A percentile compares a stretch with the other conserved stretches of the same genome.
Conservation (phyloP, 192 early-diverging fungal species). For the Backusella morwellensis region DNA sequence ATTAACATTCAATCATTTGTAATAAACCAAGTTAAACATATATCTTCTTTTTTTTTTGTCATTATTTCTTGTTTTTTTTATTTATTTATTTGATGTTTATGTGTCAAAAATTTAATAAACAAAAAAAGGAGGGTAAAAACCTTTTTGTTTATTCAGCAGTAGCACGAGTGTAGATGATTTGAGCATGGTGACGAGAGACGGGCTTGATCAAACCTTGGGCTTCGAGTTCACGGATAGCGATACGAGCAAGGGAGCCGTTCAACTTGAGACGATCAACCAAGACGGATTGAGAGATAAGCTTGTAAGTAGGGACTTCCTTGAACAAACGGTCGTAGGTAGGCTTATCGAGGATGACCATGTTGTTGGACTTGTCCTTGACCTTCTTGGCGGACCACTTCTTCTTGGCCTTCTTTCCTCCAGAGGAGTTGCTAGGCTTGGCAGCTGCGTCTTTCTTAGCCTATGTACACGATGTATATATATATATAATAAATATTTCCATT, state of each 20-base stretch:
- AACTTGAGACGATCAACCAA: conserved; percentile 98
- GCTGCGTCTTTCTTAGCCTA: conserved; percentile 63
- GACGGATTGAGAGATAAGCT: conserved; percentile 97
- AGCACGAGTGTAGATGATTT: conserved; percentile 75
- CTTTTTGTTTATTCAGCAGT: conserved; percentile 2
- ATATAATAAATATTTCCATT: background rate
- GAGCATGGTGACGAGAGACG: conserved; percentile 87
- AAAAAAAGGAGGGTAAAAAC: background rate
- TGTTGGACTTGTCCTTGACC: conserved; percentile 99
- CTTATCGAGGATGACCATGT: conserved; percentile 97
- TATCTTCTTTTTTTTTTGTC: background rate
- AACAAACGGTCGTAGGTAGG: conserved; percentile 96
- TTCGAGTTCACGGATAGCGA: conserved; percentile 92
- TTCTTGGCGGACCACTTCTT: conserved; percentile 99
- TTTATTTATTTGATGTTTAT: background rate
- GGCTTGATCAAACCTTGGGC: conserved; percentile 90
- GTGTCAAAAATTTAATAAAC: background rate
- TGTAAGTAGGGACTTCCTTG: conserved; percentile 99
- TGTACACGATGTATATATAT: background rate
- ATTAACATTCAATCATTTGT: background rate
- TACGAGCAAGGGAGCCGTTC: conserved; percentile 96
- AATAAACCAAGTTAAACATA: background rate
- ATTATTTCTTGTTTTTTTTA: background rate
- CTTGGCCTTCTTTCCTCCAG: conserved; percentile 62
- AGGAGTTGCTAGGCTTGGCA: conserved; percentile 54